Conservation (phyloP, 2,329 filamentous ascomycete species). For the Calonectria honghensis region DNA sequence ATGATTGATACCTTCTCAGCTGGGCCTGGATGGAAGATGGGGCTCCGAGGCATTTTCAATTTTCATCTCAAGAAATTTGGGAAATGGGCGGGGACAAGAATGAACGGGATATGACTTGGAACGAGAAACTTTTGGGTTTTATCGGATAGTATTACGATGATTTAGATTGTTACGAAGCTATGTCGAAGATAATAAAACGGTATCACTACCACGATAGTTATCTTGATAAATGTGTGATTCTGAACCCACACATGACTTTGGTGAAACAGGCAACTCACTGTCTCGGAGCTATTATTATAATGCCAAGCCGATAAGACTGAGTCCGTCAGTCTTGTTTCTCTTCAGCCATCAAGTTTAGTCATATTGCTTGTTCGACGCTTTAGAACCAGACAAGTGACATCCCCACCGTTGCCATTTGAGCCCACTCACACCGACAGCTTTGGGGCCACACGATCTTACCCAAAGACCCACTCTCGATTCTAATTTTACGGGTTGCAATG, state of each 20-base stretch:
- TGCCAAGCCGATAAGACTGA: background rate
- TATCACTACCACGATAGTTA: slow-evolving; percentile 42
- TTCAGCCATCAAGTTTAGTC: background rate
- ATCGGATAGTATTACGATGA: slow-evolving; percentile 46
- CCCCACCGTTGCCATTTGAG: slow-evolving; percentile 11
- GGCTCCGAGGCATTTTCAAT: slow-evolving; percentile 48
- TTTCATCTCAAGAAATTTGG: slow-evolving; percentile 39
- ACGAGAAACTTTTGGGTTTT: slow-evolving; percentile 30
- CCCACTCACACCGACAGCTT: slow-evolving; percentile 12
- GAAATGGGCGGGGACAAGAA: slow-evolving; percentile 31
- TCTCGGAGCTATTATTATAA: background rate
- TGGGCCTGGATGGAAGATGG: slow-evolving; percentile 50
- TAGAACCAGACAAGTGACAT: background rate
- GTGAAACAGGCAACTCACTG: background rate
- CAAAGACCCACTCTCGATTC: slow-evolving; percentile 10
- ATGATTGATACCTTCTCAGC: slow-evolving; percentile 54
- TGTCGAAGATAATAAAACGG: slow-evolving; percentile 46
- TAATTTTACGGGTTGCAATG: slow-evolving; percentile 4
- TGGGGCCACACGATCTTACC: background rate
- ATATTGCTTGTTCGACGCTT: background rate
- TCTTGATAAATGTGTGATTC: background rate
- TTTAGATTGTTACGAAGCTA: slow-evolving; percentile 54
- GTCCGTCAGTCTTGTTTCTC: background rate
- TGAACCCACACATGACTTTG: background rate
- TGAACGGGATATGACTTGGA: slow-evolving; percentile 36